phyloP scores from a whole-genome alignment of 2,329 filamentous ascomycete genomes.

The Emergomyces pasteurianus region DNA sequence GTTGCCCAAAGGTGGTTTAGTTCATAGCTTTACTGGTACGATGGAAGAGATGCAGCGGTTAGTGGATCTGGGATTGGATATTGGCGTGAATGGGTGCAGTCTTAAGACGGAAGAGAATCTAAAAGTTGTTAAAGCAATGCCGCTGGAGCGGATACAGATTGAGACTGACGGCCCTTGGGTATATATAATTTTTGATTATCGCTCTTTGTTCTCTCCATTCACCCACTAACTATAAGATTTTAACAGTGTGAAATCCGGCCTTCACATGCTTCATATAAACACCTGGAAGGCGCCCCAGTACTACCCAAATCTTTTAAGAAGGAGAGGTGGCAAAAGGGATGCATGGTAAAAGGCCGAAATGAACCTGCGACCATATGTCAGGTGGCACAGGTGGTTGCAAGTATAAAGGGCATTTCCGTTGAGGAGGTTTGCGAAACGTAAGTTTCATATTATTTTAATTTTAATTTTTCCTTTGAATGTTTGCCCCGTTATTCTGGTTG shows the following conservation, averaged over 20 bases:
- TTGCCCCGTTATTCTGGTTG: neutral
- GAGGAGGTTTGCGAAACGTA: slow-evolving; percentile 74
- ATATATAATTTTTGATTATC: slow-evolving; percentile 10
- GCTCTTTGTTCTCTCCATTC: neutral
- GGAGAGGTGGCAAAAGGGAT: slow-evolving; percentile 80
- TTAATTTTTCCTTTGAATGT: neutral
- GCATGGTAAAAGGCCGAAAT: slow-evolving; percentile 89
- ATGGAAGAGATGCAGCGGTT: slow-evolving; percentile 71
- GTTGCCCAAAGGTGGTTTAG: slow-evolving; percentile 65
- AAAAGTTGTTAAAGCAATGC: slow-evolving; percentile 67
- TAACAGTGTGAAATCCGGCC: slow-evolving; percentile 74
- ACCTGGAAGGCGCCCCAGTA: slow-evolving; percentile 54
- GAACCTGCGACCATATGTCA: slow-evolving; percentile 79
- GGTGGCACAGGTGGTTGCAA: slow-evolving; percentile 80
- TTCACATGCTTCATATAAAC: slow-evolving; percentile 72
- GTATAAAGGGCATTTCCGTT: slow-evolving; percentile 65
- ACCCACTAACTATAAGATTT: neutral
- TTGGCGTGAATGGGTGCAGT: slow-evolving; percentile 94
- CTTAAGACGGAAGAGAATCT: slow-evolving; percentile 91
- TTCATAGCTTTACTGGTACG: slow-evolving; percentile 91
- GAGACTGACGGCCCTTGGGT: slow-evolving; percentile 93
- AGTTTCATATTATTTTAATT: slow-evolving; percentile 21
- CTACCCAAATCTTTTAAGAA: slow-evolving; percentile 84
- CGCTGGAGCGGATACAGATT: slow-evolving; percentile 71
- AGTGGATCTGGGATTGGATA: slow-evolving; percentile 68